These are phyloP conservation scores for Hypericum androsaemum DNA, from an alignment of 345 rosid genomes.

Conservation along the genomic window DNA sequence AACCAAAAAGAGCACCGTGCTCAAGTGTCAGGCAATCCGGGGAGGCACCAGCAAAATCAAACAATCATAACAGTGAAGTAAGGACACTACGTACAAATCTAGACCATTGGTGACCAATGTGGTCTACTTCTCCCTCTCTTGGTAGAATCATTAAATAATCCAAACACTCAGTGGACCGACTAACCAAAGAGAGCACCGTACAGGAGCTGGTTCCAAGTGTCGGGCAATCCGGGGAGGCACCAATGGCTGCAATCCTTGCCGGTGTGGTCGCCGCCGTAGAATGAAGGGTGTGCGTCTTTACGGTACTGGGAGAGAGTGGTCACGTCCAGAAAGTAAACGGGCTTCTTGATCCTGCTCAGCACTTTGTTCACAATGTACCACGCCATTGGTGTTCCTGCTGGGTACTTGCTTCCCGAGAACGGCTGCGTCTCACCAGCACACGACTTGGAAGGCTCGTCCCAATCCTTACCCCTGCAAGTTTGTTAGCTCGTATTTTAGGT, in stretches of 20 bases:
- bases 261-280: constrained; percentile 4
- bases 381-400: neutral
- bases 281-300: constrained; percentile 19
- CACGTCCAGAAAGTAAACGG: constrained; percentile 12
- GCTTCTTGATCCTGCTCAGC: constrained; percentile 1
- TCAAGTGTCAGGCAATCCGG: constrained; percentile 23
- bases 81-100: too few relatives aligned
- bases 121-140: too few relatives aligned
- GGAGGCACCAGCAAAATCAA: constrained; percentile 22
- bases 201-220: constrained; percentile 20
- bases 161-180: too few relatives aligned
- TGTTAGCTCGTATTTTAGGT: too few relatives aligned
- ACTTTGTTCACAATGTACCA: constrained; percentile 1
- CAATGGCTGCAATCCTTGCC: constrained; percentile 22
- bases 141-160: too few relatives aligned
- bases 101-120: too few relatives aligned
- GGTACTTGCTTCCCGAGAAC: neutral
- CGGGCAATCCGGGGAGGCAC: constrained; percentile 24
- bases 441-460: constrained; percentile 1
- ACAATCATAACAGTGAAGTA: too few relatives aligned
- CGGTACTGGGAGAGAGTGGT: constrained; percentile 10
- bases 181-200: constrained; percentile 5
- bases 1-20: constrained; percentile 5
- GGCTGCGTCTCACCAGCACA: constrained; percentile 3
- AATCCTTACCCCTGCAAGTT: neutral